phyloP scores from a whole-genome alignment of 805 yeast species.

The Pichia thaimueangensis region DNA sequence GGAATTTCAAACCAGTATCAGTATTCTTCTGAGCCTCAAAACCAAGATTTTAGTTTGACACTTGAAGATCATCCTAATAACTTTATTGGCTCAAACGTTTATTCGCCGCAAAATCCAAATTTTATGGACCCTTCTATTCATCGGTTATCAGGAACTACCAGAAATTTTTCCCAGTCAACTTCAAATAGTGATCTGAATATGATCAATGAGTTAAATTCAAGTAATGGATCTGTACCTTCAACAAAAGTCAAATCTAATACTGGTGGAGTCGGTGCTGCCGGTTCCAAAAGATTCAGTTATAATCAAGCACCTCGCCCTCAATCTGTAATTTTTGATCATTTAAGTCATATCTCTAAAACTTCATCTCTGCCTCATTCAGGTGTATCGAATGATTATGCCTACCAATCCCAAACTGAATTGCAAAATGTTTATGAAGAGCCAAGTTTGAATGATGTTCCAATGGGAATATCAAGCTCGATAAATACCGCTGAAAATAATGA shows the following conservation, averaged over 20 bases:
- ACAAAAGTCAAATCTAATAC: background rate
- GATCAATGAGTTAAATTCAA: background rate
- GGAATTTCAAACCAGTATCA: no score
- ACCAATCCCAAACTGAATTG: background rate
- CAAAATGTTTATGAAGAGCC: background rate
- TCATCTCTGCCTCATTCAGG: constrained; percentile 5
- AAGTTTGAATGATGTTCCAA: background rate
- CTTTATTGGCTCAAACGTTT: no score
- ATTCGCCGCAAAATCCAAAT: no score
- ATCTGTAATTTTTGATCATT: constrained; percentile 10
- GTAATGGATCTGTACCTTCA: background rate
- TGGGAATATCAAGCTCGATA: background rate
- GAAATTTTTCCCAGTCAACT: background rate
- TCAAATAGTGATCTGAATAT: background rate
- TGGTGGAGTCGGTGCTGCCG: background rate
- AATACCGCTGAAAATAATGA: background rate
- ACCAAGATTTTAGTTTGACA: no score
- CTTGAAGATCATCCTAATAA: no score
- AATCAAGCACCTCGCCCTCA: constrained; percentile 15
- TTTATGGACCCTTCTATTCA: no score
- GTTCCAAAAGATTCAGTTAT: constrained; percentile 3
- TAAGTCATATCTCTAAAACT: background rate
- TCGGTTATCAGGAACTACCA: background rate
- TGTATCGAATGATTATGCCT: background rate
- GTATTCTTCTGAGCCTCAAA: no score